phyloP scores from a whole-genome alignment of 176 grass and related monocot genomes.

The barley (Hordeum vulgare) region DNA sequence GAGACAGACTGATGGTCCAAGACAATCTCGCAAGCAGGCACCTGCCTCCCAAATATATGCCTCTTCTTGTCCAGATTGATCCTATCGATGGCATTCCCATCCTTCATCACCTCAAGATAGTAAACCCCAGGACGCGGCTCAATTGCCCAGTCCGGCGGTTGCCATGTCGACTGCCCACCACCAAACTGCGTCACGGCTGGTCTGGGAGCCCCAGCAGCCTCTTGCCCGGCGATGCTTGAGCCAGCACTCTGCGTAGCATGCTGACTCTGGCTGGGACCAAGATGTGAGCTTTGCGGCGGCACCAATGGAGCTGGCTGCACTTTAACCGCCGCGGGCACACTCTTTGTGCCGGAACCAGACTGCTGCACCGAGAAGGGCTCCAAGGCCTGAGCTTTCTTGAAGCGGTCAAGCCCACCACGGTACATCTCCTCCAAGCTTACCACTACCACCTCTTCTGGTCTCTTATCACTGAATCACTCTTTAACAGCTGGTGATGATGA shows the following conservation, averaged over 20 bases:
- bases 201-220: constrained; percentile 3
- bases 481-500: neutral
- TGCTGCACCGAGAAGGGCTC: constrained; percentile 67
- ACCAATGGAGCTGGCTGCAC: neutral
- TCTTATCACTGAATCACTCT: neutral
- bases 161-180: constrained; percentile 86
- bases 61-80: constrained; percentile 83
- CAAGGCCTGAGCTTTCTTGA: constrained; percentile 81
- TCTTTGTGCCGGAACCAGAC: constrained; percentile 29
- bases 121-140: constrained; percentile 74
- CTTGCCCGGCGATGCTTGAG: constrained; percentile 11
- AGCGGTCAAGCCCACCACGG: constrained; percentile 79
- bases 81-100: constrained; percentile 72
- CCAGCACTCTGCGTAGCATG: constrained; percentile 16
- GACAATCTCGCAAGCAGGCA: constrained; percentile 79
- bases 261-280: neutral
- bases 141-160: constrained; percentile 85
- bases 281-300: constrained; percentile 26
- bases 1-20: constrained; percentile 97
- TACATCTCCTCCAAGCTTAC: constrained; percentile 47
- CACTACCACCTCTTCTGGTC: neutral
- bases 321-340: neutral
- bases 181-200: constrained; percentile 56
- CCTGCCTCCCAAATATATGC: constrained; percentile 92
- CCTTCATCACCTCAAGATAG: constrained; percentile 89